Conservation (phyloP, 306 rosid species). For the Canavalia ensiformis region DNA sequence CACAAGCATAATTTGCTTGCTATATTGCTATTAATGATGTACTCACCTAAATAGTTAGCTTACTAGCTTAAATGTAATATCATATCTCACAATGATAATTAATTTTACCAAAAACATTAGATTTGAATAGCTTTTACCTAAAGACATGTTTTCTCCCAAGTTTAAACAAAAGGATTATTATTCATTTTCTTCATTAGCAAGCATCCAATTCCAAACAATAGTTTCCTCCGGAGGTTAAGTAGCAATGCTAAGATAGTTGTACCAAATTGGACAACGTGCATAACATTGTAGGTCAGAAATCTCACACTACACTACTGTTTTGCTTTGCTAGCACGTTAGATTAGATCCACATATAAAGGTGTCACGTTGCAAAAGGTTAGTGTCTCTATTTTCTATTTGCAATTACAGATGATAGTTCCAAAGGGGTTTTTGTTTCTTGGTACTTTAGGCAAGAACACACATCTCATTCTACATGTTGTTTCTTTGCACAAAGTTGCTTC, state of each 20-base stretch:
- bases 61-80: neutral
- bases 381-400: constrained; percentile 35
- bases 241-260: neutral
- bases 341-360: constrained; percentile 37
- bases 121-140: constrained; percentile 14
- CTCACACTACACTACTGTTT: neutral
- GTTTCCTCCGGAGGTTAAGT: neutral
- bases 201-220: constrained; percentile 16
- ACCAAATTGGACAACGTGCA: constrained; percentile 36
- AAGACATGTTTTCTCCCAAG: constrained; percentile 9
- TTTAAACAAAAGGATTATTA: neutral
- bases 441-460: constrained; percentile 38
- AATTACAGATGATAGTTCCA: constrained; percentile 38
- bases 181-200: constrained; percentile 34
- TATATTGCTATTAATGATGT: neutral
- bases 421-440: constrained; percentile 5
- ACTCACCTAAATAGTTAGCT: constrained; percentile 23
- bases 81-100: constrained; percentile 13
- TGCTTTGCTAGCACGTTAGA: constrained; percentile 41
- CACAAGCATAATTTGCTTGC: neutral
- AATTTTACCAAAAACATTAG: neutral
- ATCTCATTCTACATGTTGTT: constrained; percentile 55
- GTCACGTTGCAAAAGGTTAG: constrained; percentile 43
- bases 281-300: constrained; percentile 40
- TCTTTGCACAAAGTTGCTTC: constrained; percentile 42